Conservation (phyloP, 805 yeast genomes). For the Nakazawaea holstii region DNA sequence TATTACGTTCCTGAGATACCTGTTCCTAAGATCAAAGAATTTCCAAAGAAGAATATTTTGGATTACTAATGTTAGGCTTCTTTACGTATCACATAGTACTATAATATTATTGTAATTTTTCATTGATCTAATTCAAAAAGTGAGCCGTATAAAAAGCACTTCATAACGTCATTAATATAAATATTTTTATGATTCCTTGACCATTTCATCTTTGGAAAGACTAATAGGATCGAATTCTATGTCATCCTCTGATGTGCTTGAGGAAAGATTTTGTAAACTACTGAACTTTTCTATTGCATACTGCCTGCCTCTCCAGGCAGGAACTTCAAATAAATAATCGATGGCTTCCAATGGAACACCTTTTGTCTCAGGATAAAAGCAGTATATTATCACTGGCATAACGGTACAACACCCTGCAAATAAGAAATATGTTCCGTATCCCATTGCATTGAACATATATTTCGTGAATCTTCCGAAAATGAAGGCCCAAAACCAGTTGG, state of each 20-base stretch:
- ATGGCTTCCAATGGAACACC: conserved; percentile 42
- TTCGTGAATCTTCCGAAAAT: conserved; percentile 42
- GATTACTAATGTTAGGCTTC: conserved; percentile 39
- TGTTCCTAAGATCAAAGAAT: conserved; percentile 57
- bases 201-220: neutral
- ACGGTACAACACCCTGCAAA: conserved; percentile 28
- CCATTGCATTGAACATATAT: conserved; percentile 36
- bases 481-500: conserved; percentile 47
- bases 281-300: conserved; percentile 1
- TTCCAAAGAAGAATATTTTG: conserved; percentile 51
- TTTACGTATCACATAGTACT: too few species aligned
- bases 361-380: conserved; percentile 34
- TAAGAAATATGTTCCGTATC: conserved; percentile 40
- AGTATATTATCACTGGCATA: conserved; percentile 24
- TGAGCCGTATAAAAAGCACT: too few species aligned
- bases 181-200: neutral
- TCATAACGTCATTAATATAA: neutral
- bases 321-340: conserved; percentile 37
- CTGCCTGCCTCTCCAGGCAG: conserved; percentile 7
- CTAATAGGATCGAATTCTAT: neutral
- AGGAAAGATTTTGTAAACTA: neutral
- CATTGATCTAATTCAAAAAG: too few species aligned
- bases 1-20: conserved; percentile 76
- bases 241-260: neutral
- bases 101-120: too few species aligned